Evolutionary conservation across 2,329 filamentous ascomycete genomes (phyloP), one percentile per base, ranked within the genome.

Genomic region (Diaporthe australafricana): DNA sequence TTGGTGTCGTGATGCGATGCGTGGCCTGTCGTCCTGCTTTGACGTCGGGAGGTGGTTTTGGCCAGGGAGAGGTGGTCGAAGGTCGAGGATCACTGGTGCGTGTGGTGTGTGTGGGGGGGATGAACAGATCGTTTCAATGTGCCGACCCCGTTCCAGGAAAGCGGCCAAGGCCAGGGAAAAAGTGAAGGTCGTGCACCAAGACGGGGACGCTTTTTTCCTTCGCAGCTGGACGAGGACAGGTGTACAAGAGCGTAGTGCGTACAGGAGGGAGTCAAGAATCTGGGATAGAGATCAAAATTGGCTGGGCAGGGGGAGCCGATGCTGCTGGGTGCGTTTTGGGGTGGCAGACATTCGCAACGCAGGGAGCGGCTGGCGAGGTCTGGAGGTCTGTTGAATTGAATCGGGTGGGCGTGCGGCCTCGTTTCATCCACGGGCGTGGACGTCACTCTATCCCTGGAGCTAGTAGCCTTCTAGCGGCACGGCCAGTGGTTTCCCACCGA

Each of bases 251-350:
- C 42, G 42, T 48, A 35, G 60, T 50, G 60, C 60, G 30, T 65
- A 45, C 30, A 45, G 60, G 60, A 50, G 42, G 57, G 67, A 60
- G 67, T 60, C 67, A 57, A 69, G 60, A 69, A 69, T 69, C 66
- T 57, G 42, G 42, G 66, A 69, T 69, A 47, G 25, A 56, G 32
- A 69, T 60, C n/a, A 60, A 69, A 69, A 60, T 60, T 69, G 67
- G 53, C 53, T 69, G 67, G 67, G 67, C 53, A 69, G 67, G 67
- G 53, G 56, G 45, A 69, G 50, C 30, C 38, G 63, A 48, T 67
- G 48, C 45, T 50, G 60, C 45, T 63, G 57, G 14, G 40, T 20
- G 45, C 30, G 60, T 65, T 65, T 65, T 65, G 60, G 60, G 42
- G 45, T 16, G 38, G 14, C 14, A 47, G 27, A 48, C 27, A 63